Evolutionary conservation across 352 stramenopile genomes (phyloP).

Genomic region (Phytopythium ostracodes): DNA sequence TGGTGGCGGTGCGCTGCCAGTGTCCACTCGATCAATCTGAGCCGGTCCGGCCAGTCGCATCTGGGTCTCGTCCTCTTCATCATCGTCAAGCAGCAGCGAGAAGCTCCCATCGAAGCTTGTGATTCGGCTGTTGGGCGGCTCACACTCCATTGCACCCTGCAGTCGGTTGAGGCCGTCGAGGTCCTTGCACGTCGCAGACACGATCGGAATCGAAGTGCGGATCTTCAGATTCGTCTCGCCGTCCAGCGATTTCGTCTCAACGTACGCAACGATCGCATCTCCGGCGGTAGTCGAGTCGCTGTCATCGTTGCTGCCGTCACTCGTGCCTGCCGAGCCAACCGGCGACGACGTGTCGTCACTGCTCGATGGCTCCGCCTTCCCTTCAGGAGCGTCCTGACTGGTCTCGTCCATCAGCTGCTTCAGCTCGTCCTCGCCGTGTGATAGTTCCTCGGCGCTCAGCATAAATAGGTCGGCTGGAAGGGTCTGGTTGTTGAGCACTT

Average conservation of each 20-base stretch:
- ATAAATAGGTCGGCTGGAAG: slow-evolving; percentile 73
- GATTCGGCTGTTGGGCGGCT: slow-evolving; percentile 83
- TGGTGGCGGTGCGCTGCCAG: background rate
- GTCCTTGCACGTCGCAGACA: slow-evolving; percentile 29
- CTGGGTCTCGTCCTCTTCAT: background rate
- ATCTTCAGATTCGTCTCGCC: slow-evolving; percentile 86
- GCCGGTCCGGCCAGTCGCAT: slow-evolving; percentile 15
- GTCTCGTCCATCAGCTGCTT: slow-evolving; percentile 12
- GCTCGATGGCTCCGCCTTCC: background rate
- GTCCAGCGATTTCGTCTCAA: slow-evolving; percentile 84
- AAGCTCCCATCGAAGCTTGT: slow-evolving; percentile 79
- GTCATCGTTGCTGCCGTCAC: slow-evolving; percentile 7
- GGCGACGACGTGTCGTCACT: slow-evolving; percentile 1
- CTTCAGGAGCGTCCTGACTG: background rate
- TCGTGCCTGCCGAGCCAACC: background rate
- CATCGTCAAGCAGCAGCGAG: slow-evolving; percentile 31
- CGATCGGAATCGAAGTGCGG: slow-evolving; percentile 57
- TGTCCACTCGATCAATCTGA: slow-evolving; percentile 4
- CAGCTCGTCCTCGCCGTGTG: slow-evolving; percentile 39
- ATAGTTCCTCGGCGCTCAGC: slow-evolving; percentile 43
- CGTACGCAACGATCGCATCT: slow-evolving; percentile 59
- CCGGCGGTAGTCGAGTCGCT: background rate
- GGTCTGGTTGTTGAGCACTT: slow-evolving; percentile 61
- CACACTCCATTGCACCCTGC: slow-evolving; percentile 59
- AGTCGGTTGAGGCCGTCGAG: slow-evolving; percentile 36